phyloP scores from a whole-genome alignment of 2,329 filamentous ascomycete genomes.

The Talaromyces sp. region DNA sequence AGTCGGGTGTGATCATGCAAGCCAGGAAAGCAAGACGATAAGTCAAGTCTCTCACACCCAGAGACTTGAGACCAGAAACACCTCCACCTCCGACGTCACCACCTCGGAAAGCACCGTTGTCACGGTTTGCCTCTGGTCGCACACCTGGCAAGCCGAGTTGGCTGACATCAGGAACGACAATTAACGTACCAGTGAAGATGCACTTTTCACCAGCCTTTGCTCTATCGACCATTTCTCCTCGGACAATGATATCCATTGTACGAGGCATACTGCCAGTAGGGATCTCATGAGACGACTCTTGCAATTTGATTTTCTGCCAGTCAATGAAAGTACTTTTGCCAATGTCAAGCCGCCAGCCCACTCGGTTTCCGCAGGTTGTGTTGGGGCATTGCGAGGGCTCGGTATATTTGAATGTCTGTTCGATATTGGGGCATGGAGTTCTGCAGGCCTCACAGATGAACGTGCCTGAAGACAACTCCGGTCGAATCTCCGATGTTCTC shows the following conservation, averaged over 20 bases:
- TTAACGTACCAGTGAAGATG: conserved; percentile 92
- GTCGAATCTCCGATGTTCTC: conserved; percentile 91
- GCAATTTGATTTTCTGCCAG: conserved; percentile 97
- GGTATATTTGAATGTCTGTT: conserved; percentile 96
- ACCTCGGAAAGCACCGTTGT: conserved; percentile 70
- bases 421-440: conserved; percentile 78
- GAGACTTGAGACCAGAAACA: conserved; percentile 79
- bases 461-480: conserved; percentile 85
- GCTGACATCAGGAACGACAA: conserved; percentile 94
- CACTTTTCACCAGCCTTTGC: conserved; percentile 98
- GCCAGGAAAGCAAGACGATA: conserved; percentile 95
- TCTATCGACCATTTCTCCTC: conserved; percentile 94
- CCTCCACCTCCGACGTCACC: conserved; percentile 79
- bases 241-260: conserved; percentile 93
- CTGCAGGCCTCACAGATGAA: conserved; percentile 89
- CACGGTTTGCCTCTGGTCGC: conserved; percentile 74
- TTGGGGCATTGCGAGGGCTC: conserved; percentile 97
- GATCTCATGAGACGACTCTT: conserved; percentile 97
- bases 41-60: conserved; percentile 91
- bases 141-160: conserved; percentile 87
- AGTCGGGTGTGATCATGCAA: conserved; percentile 92
- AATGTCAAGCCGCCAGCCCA: conserved; percentile 96
- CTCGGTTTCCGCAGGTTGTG: conserved; percentile 74
- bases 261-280: conserved; percentile 97
- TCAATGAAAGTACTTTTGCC: conserved; percentile 96